Conservation (phyloP, 345 rosid species). For the Lepidium africanum region DNA sequence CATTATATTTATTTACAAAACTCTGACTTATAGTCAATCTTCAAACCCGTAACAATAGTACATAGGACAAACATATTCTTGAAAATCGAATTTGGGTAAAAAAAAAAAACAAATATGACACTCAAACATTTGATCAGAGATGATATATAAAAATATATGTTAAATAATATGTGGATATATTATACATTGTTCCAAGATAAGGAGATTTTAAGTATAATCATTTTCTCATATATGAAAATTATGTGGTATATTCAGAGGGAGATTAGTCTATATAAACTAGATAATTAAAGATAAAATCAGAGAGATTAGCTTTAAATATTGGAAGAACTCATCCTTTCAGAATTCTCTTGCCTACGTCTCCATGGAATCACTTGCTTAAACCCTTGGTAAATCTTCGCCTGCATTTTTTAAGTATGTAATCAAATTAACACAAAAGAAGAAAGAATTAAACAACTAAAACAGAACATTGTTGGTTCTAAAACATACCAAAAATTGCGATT, state of each 20-base stretch:
- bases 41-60: too few relatives aligned
- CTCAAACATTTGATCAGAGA: too few relatives aligned
- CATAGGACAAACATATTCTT: too few relatives aligned
- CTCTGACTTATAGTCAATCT: too few relatives aligned
- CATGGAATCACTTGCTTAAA: constrained; percentile 59
- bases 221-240: too few relatives aligned
- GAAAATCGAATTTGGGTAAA: too few relatives aligned
- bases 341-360: constrained; percentile 43
- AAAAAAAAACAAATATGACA: too few relatives aligned
- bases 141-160: too few relatives aligned
- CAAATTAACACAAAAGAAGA: not conserved
- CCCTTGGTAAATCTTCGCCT: constrained; percentile 51
- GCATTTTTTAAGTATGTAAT: constrained; percentile 5
- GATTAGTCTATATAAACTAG: not conserved
- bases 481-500: constrained; percentile 46
- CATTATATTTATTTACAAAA: too few relatives aligned
- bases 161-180: too few relatives aligned
- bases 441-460: not conserved
- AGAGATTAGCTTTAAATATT: not conserved
- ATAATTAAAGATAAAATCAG: not conserved
- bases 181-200: too few relatives aligned
- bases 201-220: too few relatives aligned
- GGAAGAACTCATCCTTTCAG: constrained; percentile 17
- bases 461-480: not conserved
- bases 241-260: not conserved